Conservation (phyloP, 805 yeast species). For the Candida oleophila region DNA sequence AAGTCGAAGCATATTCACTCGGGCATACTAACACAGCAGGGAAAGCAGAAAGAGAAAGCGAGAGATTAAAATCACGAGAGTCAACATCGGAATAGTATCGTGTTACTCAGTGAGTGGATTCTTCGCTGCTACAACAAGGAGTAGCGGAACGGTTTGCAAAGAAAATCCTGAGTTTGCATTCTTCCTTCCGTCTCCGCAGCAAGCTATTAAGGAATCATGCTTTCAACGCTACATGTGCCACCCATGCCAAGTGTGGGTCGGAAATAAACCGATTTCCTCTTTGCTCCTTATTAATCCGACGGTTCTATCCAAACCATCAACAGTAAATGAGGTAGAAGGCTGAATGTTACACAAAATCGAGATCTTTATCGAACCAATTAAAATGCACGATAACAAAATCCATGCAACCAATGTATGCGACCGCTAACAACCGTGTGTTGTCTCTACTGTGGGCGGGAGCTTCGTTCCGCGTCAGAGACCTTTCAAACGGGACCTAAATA, state of each 20-base stretch:
- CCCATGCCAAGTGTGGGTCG: too few species aligned
- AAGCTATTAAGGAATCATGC: too few species aligned
- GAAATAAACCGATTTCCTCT: too few species aligned
- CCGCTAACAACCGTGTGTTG: background rate
- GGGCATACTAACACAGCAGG: background rate
- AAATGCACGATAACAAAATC: slow-evolving; percentile 1
- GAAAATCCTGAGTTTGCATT: too few species aligned
- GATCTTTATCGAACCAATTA: slow-evolving; percentile 8
- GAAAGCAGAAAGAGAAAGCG: background rate
- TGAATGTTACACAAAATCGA: background rate
- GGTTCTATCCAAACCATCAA: background rate
- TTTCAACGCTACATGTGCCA: too few species aligned
- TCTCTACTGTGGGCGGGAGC: background rate
- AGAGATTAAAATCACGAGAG: background rate
- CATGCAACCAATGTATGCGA: background rate
- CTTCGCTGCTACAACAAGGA: too few species aligned
- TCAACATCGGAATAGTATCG: too few species aligned
- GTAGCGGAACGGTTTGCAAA: too few species aligned
- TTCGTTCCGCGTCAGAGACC: slow-evolving; percentile 1
- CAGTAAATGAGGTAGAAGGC: background rate
- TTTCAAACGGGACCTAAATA: background rate
- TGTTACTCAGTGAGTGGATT: too few species aligned
- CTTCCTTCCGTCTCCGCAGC: too few species aligned
- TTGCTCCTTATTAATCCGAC: too few species aligned
- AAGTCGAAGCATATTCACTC: too few species aligned